phyloP scores from a whole-genome alignment of 441 rosid species.

The Croton laevigatus region DNA sequence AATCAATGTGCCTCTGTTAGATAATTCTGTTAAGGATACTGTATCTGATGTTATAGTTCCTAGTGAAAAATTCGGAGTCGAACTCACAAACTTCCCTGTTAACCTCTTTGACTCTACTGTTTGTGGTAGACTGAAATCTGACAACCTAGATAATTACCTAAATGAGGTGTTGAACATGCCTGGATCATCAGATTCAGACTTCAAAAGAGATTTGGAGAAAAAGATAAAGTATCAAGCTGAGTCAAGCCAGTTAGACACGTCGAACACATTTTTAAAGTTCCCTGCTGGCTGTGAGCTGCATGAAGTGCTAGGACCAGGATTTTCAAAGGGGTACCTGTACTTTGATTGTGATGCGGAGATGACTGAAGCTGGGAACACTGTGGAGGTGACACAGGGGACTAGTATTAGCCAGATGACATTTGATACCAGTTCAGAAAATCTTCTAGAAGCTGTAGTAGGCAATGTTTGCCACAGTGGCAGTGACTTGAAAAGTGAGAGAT shows the following conservation, averaged over 20 bases:
- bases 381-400: constrained; percentile 48
- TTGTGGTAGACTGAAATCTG: constrained; percentile 33
- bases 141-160: constrained; percentile 30
- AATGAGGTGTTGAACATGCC: constrained; percentile 35
- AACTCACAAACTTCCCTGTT: constrained; percentile 30
- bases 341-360: constrained; percentile 46
- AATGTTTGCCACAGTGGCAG: constrained; percentile 52
- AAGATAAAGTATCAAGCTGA: constrained; percentile 37
- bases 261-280: constrained; percentile 45
- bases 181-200: constrained; percentile 37
- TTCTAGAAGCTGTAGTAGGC: constrained; percentile 88
- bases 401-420: constrained; percentile 56
- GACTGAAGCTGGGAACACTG: constrained; percentile 38
- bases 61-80: constrained; percentile 39
- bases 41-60: constrained; percentile 41
- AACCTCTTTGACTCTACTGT: constrained; percentile 38
- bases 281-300: constrained; percentile 75
- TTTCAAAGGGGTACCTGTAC: constrained; percentile 37
- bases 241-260: constrained; percentile 34
- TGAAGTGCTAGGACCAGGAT: constrained; percentile 81
- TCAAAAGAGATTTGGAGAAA: constrained; percentile 35
- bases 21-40: constrained; percentile 32
- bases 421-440: constrained; percentile 67
- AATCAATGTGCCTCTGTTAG: constrained; percentile 31
- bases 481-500: constrained; percentile 50